Evolutionary conservation across 352 stramenopile genomes (phyloP).

Genomic region (Pythium brachiatum): DNA sequence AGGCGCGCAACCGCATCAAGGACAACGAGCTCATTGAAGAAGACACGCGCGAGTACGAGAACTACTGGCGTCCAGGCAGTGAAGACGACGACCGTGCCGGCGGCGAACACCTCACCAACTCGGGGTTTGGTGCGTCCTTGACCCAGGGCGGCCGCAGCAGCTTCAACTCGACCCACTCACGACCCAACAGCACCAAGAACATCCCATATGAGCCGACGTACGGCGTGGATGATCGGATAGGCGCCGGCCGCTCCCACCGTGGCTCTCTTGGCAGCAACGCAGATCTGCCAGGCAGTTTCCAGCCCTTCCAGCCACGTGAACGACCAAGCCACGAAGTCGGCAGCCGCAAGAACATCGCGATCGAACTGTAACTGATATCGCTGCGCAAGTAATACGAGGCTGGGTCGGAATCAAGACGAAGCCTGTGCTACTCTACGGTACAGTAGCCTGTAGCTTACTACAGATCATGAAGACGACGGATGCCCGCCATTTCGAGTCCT

Average conservation of each 20-base stretch:
- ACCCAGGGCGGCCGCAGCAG: conserved; percentile 17
- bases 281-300: conserved; percentile 15
- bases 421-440: too few relatives aligned
- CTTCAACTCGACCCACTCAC: conserved; percentile 24
- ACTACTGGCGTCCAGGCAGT: conserved; percentile 19
- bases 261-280: conserved; percentile 13
- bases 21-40: conserved; percentile 22
- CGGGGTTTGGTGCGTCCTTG: conserved; percentile 1
- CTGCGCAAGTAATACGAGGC: too few relatives aligned
- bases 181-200: conserved; percentile 24
- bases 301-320: conserved; percentile 18
- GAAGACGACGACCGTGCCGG: conserved; percentile 1
- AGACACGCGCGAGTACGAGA: conserved; percentile 19
- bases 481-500: too few relatives aligned
- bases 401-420: too few relatives aligned
- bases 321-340: conserved; percentile 20
- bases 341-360: conserved; percentile 23
- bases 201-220: conserved; percentile 18
- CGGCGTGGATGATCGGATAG: conserved; percentile 11
- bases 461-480: too few relatives aligned
- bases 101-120: conserved; percentile 12
- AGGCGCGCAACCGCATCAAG: conserved; percentile 24
- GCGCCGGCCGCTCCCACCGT: not conserved
- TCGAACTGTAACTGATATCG: conserved; percentile 21
- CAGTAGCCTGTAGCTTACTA: too few relatives aligned